Conservation (phyloP, 1,284 basidiomycete genomes). For the Omphalotus olearius region DNA sequence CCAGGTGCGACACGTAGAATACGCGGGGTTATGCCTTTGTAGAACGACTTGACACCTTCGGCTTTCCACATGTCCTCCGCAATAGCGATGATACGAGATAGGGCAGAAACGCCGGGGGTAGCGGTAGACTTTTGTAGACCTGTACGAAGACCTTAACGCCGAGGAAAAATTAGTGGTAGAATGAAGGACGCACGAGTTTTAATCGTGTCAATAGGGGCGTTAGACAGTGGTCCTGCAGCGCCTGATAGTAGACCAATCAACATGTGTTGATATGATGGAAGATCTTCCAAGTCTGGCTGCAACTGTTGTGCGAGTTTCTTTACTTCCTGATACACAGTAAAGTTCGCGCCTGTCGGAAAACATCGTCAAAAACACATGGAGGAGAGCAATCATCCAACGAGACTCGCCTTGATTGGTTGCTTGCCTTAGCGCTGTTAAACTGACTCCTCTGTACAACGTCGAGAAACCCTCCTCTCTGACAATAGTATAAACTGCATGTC, state of each 20-base stretch:
- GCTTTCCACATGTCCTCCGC: constrained; percentile 89
- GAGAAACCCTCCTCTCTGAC: constrained; percentile 87
- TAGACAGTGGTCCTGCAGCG: constrained; percentile 96
- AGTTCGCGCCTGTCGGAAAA: constrained; percentile 76
- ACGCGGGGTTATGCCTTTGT: constrained; percentile 96
- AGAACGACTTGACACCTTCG: constrained; percentile 89
- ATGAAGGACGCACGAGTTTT: constrained; percentile 71
- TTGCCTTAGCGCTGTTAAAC: constrained; percentile 91
- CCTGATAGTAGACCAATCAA: constrained; percentile 93
- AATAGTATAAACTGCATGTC: constrained; percentile 95
- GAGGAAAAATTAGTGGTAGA: constrained; percentile 3
- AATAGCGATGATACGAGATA: constrained; percentile 76
- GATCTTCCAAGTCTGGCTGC: constrained; percentile 72
- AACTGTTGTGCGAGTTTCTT: constrained; percentile 77
- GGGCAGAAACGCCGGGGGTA: constrained; percentile 73
- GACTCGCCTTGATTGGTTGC: constrained; percentile 92
- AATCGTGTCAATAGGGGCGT: constrained; percentile 97
- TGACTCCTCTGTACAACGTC: constrained; percentile 91
- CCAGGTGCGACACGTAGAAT: constrained; percentile 96
- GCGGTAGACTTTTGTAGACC: constrained; percentile 85
- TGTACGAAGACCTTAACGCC: constrained; percentile 24
- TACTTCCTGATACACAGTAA: constrained; percentile 97
- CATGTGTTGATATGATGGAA: constrained; percentile 96
- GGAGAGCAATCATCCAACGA: too few relatives aligned
- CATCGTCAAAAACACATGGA: constrained; percentile 14